A percentile compares a stretch with the other conserved stretches of the same genome.
Conservation (phyloP, 305 asterid species). For the Caryopteris hybrid region DNA sequence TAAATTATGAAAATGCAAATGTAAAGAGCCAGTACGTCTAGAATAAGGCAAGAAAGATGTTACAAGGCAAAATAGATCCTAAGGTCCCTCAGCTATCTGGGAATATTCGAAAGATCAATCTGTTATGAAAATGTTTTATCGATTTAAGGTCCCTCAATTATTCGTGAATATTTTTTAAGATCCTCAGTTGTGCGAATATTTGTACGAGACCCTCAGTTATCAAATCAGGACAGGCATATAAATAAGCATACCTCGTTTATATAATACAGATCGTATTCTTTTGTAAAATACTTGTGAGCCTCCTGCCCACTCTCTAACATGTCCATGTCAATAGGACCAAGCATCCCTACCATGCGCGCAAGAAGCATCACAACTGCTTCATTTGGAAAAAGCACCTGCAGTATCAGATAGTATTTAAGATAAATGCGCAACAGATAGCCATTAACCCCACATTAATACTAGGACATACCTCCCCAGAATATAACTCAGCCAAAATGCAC, state of each 20-base stretch:
- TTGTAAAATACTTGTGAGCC: slow-evolving; percentile 70
- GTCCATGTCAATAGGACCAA: slow-evolving; percentile 63
- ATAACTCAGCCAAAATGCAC: slow-evolving; percentile 77
- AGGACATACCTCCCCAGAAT: slow-evolving; percentile 73
- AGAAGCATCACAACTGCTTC: slow-evolving; percentile 62
- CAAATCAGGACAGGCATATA: not conserved
- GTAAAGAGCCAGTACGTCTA: too few species aligned
- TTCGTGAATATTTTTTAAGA: too few species aligned
- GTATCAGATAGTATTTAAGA: not conserved
- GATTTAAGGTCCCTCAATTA: too few species aligned
- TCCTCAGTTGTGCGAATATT: too few species aligned
- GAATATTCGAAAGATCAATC: too few species aligned
- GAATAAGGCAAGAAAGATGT: too few species aligned
- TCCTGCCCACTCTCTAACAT: slow-evolving; percentile 63
- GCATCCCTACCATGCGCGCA: slow-evolving; percentile 58
- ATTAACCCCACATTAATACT: not conserved
- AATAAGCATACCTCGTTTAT: slow-evolving; percentile 55
- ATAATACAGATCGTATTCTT: slow-evolving; percentile 63
- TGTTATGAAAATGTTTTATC: too few species aligned
- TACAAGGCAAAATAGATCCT: too few species aligned
- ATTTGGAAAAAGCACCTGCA: slow-evolving; percentile 85
- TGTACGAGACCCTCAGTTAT: too few species aligned
- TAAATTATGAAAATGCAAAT: too few species aligned
- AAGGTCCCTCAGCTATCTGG: too few species aligned
- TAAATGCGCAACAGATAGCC: not conserved